These are phyloP conservation scores for Colletotrichum plurivorum DNA, from an alignment of 2,329 filamentous ascomycete genomes.

Conservation along the genomic window DNA sequence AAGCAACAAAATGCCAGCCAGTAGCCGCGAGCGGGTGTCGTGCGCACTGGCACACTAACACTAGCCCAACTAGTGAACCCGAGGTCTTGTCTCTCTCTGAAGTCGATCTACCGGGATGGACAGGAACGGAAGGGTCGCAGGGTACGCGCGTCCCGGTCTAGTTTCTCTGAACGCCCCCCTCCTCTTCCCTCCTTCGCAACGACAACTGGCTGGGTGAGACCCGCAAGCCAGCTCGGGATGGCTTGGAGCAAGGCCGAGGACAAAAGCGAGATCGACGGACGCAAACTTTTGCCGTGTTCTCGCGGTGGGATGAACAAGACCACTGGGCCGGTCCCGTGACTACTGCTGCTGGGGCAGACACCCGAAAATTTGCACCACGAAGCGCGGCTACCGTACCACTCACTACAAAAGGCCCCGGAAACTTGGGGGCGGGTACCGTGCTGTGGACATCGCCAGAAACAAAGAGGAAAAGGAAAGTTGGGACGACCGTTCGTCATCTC, in stretches of 20 bases:
- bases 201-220: conserved; percentile 33
- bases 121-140: conserved; percentile 27
- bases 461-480: conserved; percentile 8
- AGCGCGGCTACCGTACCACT: conserved; percentile 21
- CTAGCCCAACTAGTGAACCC: not conserved
- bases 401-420: conserved; percentile 15
- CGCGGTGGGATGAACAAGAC: not conserved
- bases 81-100: conserved; percentile 6
- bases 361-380: not conserved
- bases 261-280: conserved; percentile 16
- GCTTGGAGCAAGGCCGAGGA: conserved; percentile 5
- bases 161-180: conserved; percentile 15
- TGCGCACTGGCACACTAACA: conserved; percentile 3
- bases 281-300: conserved; percentile 8
- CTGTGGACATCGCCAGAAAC: conserved; percentile 10
- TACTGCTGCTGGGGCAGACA: not conserved
- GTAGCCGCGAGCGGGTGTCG: conserved; percentile 14
- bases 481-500: conserved; percentile 28
- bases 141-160: conserved; percentile 38
- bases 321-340: not conserved
- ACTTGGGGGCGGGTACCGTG: conserved; percentile 27
- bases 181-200: conserved; percentile 22
- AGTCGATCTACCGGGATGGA: conserved; percentile 42
- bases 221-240: conserved; percentile 25
- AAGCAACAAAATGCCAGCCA: conserved; percentile 18